A percentile compares a stretch with the other conserved stretches of the same genome.
Evolutionary conservation across 306 rosid genomes (phyloP).

Genomic region (Rosa chinensis): DNA sequence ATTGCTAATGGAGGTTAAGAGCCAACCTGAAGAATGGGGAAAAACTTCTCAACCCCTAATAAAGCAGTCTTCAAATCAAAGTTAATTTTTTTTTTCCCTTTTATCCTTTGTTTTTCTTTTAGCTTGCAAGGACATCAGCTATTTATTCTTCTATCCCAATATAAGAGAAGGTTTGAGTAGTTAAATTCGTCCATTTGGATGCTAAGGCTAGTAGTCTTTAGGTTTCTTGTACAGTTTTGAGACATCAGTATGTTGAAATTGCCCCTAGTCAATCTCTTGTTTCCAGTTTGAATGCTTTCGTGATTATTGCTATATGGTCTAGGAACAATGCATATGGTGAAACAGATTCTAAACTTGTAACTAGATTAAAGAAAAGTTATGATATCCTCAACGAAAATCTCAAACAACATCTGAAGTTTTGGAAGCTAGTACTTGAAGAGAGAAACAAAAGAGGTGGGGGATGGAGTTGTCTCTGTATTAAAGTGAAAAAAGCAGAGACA

Average conservation of each 20-base stretch:
- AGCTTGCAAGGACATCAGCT: constrained; percentile 34
- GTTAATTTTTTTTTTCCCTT: constrained; percentile 24
- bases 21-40: constrained; percentile 81
- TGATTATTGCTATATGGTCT: background rate
- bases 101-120: constrained; percentile 3
- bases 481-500: constrained; percentile 37
- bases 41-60: constrained; percentile 95
- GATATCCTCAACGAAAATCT: background rate
- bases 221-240: constrained; percentile 69
- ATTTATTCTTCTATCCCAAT: constrained; percentile 36
- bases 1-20: constrained; percentile 83
- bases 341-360: background rate
- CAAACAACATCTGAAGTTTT: constrained; percentile 4
- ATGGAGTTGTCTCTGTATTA: constrained; percentile 25
- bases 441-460: constrained; percentile 12
- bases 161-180: constrained; percentile 23
- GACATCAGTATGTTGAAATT: constrained; percentile 34
- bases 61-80: constrained; percentile 77
- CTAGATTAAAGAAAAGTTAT: background rate
- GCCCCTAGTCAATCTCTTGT: background rate
- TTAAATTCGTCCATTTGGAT: background rate
- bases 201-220: constrained; percentile 13
- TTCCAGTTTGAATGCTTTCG: background rate
- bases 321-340: background rate
- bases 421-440: constrained; percentile 1